Conservation (phyloP, 208 protist species). For the Kentomonas sorsogonicus region DNA sequence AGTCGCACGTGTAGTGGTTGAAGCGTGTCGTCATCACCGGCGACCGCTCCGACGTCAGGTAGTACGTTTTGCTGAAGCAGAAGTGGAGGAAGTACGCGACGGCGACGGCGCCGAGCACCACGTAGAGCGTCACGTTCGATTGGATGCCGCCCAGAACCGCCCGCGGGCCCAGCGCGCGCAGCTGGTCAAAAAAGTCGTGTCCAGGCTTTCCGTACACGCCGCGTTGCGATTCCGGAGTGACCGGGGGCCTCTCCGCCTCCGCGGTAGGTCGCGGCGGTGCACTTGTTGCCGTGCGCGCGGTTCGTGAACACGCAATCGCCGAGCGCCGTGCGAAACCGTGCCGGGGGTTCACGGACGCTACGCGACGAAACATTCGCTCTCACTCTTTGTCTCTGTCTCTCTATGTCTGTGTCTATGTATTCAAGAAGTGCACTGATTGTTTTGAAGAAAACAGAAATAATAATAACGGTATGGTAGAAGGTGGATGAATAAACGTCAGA, state of each 20-base stretch:
- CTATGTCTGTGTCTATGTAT: not conserved
- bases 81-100: slow-evolving; percentile 39
- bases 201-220: slow-evolving; percentile 19
- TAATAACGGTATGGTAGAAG: not conserved
- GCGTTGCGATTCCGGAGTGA: not conserved
- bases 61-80: slow-evolving; percentile 59
- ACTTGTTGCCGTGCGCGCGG: too few species aligned
- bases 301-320: too few species aligned
- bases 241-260: not conserved
- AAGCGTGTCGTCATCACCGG: slow-evolving; percentile 39
- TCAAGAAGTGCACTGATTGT: not conserved
- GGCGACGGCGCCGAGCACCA: slow-evolving; percentile 13
- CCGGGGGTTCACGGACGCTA: too few species aligned
- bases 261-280: not conserved
- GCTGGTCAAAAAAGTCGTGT: slow-evolving; percentile 42
- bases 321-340: too few species aligned
- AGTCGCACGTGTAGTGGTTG: slow-evolving; percentile 62
- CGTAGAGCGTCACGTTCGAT: slow-evolving; percentile 23
- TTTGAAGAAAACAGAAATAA: too few species aligned
- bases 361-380: not conserved
- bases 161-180: slow-evolving; percentile 23
- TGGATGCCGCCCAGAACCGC: slow-evolving; percentile 21
- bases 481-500: not conserved
- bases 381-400: not conserved
- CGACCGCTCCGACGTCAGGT: slow-evolving; percentile 51